Percentiles rank a stretch among this genome's conserved stretches.
Evolutionary conservation across 1,284 basidiomycete genomes (phyloP).

Genomic region (Sphagnurus paluster): DNA sequence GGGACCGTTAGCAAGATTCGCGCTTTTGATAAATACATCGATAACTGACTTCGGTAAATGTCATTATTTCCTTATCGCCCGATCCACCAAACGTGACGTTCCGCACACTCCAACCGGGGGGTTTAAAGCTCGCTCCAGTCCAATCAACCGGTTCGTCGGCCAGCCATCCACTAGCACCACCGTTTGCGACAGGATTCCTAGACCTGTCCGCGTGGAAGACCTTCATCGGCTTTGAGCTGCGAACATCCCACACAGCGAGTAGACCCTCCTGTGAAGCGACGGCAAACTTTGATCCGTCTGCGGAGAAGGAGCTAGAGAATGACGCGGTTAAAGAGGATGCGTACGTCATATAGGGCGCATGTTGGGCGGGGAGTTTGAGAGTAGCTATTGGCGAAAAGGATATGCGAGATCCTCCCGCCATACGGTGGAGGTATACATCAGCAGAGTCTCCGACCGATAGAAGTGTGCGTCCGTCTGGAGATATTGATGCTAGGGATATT

Average conservation of each 20-base stretch:
- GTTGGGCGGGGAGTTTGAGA: constrained; percentile 56
- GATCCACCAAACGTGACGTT: constrained; percentile 74
- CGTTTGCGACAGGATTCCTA: constrained; percentile 40
- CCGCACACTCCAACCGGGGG: constrained; percentile 77
- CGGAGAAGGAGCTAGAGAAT: constrained; percentile 84
- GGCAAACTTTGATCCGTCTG: constrained; percentile 80
- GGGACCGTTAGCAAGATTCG: constrained; percentile 4
- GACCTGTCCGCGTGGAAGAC: constrained; percentile 52
- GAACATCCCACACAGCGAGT: constrained; percentile 79
- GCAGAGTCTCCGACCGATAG: constrained; percentile 86
- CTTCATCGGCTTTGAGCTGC: constrained; percentile 68
- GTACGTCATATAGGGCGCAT: constrained; percentile 34
- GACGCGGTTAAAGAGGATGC: constrained; percentile 59
- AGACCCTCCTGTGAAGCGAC: constrained; percentile 86
- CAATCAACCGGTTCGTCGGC: constrained; percentile 68
- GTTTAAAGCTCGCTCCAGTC: constrained; percentile 52
- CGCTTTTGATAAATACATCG: background rate
- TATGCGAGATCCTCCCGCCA: constrained; percentile 57
- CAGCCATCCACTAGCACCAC: constrained; percentile 52
- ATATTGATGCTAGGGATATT: constrained; percentile 72
- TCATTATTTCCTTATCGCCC: constrained; percentile 63
- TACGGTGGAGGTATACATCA: constrained; percentile 74
- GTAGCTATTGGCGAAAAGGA: constrained; percentile 58
- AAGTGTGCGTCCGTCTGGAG: constrained; percentile 80
- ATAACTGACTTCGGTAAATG: constrained; percentile 76